A percentile compares a stretch with the other conserved stretches of the same genome.
Conservation (phyloP, 306 rosid genomes). For the Echinosophora koreensis region DNA sequence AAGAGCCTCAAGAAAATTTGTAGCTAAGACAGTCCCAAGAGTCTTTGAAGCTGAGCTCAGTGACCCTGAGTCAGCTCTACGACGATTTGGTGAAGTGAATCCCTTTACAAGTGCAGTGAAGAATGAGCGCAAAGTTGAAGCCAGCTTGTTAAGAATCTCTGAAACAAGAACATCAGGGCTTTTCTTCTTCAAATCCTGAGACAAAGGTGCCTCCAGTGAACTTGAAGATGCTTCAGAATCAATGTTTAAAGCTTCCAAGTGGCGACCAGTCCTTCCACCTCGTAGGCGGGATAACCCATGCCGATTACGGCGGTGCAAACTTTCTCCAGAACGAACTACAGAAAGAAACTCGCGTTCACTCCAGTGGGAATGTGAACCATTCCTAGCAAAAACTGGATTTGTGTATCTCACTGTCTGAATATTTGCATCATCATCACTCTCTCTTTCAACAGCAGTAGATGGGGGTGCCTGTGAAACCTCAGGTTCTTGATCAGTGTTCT, state of each 20-base stretch:
- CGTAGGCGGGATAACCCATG: conserved; percentile 85
- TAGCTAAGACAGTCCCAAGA: conserved; percentile 91
- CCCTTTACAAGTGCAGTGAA: conserved; percentile 95
- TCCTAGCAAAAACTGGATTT: conserved; percentile 83
- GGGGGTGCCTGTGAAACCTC: conserved; percentile 76
- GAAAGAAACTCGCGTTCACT: conserved; percentile 91
- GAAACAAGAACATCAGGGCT: conserved; percentile 84
- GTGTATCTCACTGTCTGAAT: conserved; percentile 82
- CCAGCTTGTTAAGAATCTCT: conserved; percentile 88
- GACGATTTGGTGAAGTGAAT: conserved; percentile 90
- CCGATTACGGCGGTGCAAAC: conserved; percentile 88
- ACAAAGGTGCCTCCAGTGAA: conserved; percentile 63
- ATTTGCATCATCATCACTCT: conserved; percentile 93
- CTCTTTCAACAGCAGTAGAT: conserved; percentile 77
- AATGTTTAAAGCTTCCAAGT: conserved; percentile 74
- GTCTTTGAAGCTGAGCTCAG: conserved; percentile 86
- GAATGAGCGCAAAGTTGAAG: conserved; percentile 85
- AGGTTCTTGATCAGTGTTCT: conserved; percentile 73
- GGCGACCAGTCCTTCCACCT: conserved; percentile 92
- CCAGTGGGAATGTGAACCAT: conserved; percentile 87
- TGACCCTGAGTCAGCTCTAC: conserved; percentile 88
- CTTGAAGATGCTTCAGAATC: conserved; percentile 80
- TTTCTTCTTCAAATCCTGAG: conserved; percentile 92
- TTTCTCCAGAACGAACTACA: conserved; percentile 88
- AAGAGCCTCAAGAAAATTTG: conserved; percentile 86